Conservation (phyloP, 129 eudicot species). For the Erigeron canadensis region DNA sequence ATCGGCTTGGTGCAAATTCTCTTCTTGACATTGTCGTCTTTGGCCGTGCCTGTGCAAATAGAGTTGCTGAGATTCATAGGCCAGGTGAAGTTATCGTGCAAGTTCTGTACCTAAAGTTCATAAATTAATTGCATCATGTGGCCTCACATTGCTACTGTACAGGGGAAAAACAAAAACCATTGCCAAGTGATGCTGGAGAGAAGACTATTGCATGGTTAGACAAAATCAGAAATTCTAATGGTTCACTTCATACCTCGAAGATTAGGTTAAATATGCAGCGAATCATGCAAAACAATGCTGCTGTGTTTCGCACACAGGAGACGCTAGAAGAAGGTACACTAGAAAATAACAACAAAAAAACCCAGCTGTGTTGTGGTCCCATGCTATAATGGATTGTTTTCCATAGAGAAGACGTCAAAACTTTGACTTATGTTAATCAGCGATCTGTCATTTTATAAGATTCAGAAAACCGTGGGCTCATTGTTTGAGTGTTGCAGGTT, state of each 20-base stretch:
- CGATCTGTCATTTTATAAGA: not conserved
- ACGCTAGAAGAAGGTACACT: conserved; percentile 83
- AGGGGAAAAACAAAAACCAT: conserved; percentile 86
- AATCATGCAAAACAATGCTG: conserved; percentile 93
- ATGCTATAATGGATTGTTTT: conserved; percentile 1
- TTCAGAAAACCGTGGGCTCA: conserved; percentile 12
- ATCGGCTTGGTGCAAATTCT: conserved; percentile 97
- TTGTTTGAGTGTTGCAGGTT: conserved; percentile 53
- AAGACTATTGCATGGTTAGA: conserved; percentile 95
- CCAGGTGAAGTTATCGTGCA: conserved; percentile 52
- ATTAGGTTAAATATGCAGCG: conserved; percentile 92
- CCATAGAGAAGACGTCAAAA: not conserved
- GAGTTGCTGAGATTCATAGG: conserved; percentile 82
- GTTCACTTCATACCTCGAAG: conserved; percentile 87
- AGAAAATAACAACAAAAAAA: not conserved
- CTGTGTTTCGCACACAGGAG: conserved; percentile 94
- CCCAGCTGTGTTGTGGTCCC: not conserved
- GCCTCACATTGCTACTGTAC: conserved; percentile 25
- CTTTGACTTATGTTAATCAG: not conserved
- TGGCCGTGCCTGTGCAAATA: conserved; percentile 98
- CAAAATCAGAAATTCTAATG: conserved; percentile 85
- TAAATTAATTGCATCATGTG: conserved; percentile 17
- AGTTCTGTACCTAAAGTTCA: not conserved
- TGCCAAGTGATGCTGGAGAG: conserved; percentile 87
- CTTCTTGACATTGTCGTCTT: conserved; percentile 99